phyloP scores from a whole-genome alignment of 345 rosid genomes.

The Punica granatum region DNA sequence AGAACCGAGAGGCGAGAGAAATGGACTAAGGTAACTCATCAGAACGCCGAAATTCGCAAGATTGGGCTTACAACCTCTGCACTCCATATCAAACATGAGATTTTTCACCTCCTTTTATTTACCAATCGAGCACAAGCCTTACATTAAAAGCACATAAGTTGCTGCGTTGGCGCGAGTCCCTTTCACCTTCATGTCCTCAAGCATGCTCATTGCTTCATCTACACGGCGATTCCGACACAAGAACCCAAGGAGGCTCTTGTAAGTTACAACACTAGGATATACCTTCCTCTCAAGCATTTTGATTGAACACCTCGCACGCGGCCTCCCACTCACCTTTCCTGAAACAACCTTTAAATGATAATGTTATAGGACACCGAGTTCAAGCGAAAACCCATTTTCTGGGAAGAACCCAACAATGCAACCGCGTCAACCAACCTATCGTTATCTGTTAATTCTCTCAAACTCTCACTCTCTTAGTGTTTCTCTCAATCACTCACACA shows the following conservation, averaged over 20 bases:
- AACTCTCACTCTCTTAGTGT: no score
- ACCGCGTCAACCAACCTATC: conserved; percentile 41
- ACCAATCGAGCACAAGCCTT: conserved; percentile 48
- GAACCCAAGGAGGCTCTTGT: no score
- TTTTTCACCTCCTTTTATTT: no score
- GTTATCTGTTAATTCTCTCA: no score
- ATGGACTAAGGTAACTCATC: conserved; percentile 81
- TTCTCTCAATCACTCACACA: no score
- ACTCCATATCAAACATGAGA: no score
- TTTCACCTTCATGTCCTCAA: no score
- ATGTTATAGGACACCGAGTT: conserved; percentile 73
- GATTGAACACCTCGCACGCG: conserved; percentile 10
- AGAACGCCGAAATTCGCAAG: conserved; percentile 70
- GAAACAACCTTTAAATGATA: conserved; percentile 46
- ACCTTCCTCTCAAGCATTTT: conserved; percentile 68
- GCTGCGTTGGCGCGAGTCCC: no score
- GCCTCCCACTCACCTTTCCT: conserved; percentile 8
- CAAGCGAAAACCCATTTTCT: conserved; percentile 45
- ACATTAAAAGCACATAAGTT: conserved; percentile 17
- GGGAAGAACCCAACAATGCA: conserved; percentile 29
- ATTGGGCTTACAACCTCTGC: no score
- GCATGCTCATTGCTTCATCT: conserved; percentile 10
- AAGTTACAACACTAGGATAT: no score
- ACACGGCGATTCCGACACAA: no score
- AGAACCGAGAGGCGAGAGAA: no score